These are phyloP conservation scores for Vicia sativa DNA, from an alignment of 306 rosid genomes.

Conservation along the genomic window DNA sequence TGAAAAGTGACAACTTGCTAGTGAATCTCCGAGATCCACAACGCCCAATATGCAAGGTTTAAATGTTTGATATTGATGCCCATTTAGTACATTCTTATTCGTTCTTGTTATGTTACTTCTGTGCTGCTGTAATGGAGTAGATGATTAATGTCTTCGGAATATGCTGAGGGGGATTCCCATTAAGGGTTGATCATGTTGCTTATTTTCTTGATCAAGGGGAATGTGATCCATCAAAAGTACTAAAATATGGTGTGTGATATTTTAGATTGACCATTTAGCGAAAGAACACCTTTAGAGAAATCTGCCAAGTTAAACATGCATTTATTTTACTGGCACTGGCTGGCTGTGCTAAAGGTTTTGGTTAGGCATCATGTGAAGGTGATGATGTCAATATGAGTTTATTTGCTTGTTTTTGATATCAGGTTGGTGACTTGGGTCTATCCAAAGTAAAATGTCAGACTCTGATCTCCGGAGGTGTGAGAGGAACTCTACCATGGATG, in stretches of 20 bases:
- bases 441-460: constrained; percentile 94
- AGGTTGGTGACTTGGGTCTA: constrained; percentile 95
- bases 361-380: constrained; percentile 4
- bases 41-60: constrained; percentile 94
- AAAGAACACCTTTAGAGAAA: too few species aligned
- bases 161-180: constrained; percentile 19
- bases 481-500: constrained; percentile 97
- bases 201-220: constrained; percentile 7
- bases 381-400: neutral
- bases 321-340: too few species aligned
- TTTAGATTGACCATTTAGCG: neutral
- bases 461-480: constrained; percentile 85
- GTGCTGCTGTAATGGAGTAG: constrained; percentile 6
- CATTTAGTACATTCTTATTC: neutral
- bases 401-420: constrained; percentile 39
- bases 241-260: constrained; percentile 16
- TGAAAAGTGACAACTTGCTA: constrained; percentile 94
- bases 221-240: constrained; percentile 14
- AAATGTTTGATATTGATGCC: constrained; percentile 32
- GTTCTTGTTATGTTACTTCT: neutral
- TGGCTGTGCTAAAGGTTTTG: constrained; percentile 14
- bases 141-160: constrained; percentile 11
- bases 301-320: too few species aligned
- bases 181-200: constrained; percentile 18
- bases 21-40: constrained; percentile 93